Base-by-base conservation (phyloP, 306 rosid species). In the Myrica gale region DNA sequence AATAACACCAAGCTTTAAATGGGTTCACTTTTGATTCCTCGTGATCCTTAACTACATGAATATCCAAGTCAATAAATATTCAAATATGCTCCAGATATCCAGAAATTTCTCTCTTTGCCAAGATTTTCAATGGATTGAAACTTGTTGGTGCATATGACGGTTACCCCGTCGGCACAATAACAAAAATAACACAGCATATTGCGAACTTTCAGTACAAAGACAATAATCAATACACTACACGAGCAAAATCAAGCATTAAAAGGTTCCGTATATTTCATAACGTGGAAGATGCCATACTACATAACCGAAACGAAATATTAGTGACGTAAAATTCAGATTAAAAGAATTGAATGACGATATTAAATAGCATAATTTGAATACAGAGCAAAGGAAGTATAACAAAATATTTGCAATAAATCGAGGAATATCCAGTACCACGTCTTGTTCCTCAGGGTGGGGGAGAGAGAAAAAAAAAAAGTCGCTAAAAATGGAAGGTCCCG, bases 231-330 rank as follows among this genome's bases (percentile, higher is more conserved):
- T 39, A 20, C 47, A 75, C 58, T 57, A 19, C 44, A 67, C 16
- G 68, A 81, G 76, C 13, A 52, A 65, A 81, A 88, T 77, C 74
- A 76, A 77, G 75, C 69, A 73, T 82, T 77, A 60, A 63, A 68
- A 42, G 37, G 69, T 62, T 63, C 60, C 43, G 20, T n/a, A 60
- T 21, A 72, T 58, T 76, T 81, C 69, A 69, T 63, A 55, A 70
- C 63, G 4, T 19, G 50, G 63, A 47, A 20, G 69, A 23, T 46
- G 11, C 43, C 56, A 72, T 15, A 63, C 65, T 75, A 82, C 63
- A 82, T 85, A 89, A 89, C 89, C 75, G 93, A 87, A 85, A 84
- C 46, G 73, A 50, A 46, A 53, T 1, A 52, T 58, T 51, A 68
- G 69, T 13, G 44, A 32, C 32, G 11, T 26, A 57, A 9, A 19